A percentile compares a stretch with the other conserved stretches of the same genome.
These are phyloP conservation scores for Ogataea dorogensis DNA, from an alignment of 805 yeast species.

Conservation along the genomic window DNA sequence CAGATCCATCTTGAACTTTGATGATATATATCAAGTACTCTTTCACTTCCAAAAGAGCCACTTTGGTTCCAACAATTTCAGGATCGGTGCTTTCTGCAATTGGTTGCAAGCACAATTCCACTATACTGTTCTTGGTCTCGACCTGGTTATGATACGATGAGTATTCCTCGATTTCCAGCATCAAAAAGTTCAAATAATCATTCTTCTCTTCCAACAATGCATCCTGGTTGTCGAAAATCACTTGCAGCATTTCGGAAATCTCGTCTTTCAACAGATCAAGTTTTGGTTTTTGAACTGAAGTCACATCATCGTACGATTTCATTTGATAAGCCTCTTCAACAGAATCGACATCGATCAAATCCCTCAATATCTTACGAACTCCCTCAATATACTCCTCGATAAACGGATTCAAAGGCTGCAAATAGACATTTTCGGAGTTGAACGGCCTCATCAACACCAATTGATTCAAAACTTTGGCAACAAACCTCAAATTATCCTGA, in stretches of 20 bases:
- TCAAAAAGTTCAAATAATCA: conserved; percentile 39
- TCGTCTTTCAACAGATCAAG: conserved; percentile 45
- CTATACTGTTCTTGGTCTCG: conserved; percentile 17
- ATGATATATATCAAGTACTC: conserved; percentile 79
- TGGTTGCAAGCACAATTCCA: conserved; percentile 24
- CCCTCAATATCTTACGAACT: conserved; percentile 43
- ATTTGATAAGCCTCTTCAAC: conserved; percentile 60
- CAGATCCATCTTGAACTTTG: conserved; percentile 78
- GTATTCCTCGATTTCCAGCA: conserved; percentile 24
- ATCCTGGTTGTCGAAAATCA: conserved; percentile 43
- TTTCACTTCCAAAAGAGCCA: conserved; percentile 73
- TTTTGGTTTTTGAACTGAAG: conserved; percentile 44
- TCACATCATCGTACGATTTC: conserved; percentile 67
- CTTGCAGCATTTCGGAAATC: conserved; percentile 42
- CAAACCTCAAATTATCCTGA: conserved; percentile 51
- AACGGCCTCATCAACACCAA: conserved; percentile 68
- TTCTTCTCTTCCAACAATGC: conserved; percentile 44
- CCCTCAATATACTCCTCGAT: conserved; percentile 50
- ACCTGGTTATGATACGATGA: conserved; percentile 20
- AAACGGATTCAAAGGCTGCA: conserved; percentile 79
- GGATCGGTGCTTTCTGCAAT: conserved; percentile 36
- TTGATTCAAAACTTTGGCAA: conserved; percentile 62
- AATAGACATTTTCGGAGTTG: conserved; percentile 55
- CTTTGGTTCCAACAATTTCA: conserved; percentile 36
- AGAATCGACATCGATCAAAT: conserved; percentile 52